phyloP scores from a whole-genome alignment of 2,329 filamentous ascomycete species.

The Talaromyces albobiverticillius region DNA sequence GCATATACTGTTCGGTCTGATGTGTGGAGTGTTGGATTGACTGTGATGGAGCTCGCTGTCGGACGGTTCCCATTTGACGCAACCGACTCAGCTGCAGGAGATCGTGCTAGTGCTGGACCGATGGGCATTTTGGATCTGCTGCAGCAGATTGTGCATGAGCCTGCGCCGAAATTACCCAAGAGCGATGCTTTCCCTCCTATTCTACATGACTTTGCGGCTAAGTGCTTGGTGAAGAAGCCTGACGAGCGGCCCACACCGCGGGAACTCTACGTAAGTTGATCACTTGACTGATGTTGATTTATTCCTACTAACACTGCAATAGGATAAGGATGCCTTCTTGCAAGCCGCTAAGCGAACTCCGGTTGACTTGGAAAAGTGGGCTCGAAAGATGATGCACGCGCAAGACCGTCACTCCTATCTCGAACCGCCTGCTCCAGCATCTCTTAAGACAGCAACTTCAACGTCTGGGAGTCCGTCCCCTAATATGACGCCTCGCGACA shows the following conservation, averaged over 20 bases:
- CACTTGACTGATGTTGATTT: background rate
- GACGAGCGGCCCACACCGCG: conserved; percentile 87
- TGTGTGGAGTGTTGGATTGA: conserved; percentile 95
- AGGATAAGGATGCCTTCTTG: conserved; percentile 92
- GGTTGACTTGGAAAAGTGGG: conserved; percentile 91
- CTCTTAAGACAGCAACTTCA: conserved; percentile 48
- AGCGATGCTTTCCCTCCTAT: conserved; percentile 96
- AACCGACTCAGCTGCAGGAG: conserved; percentile 72
- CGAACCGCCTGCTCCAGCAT: conserved; percentile 74
- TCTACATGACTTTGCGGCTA: conserved; percentile 94
- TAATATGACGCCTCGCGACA: conserved; percentile 15
- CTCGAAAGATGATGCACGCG: conserved; percentile 86
- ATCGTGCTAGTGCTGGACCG: conserved; percentile 65
- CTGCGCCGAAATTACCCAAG: conserved; percentile 88
- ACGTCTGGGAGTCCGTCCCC: conserved; percentile 13
- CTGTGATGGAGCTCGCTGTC: conserved; percentile 95
- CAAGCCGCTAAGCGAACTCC: conserved; percentile 96
- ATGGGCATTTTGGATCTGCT: conserved; percentile 94
- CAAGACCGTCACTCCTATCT: conserved; percentile 95
- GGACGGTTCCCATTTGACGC: conserved; percentile 92
- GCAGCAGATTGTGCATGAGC: conserved; percentile 96
- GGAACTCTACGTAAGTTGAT: conserved; percentile 75
- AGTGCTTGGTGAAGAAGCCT: conserved; percentile 87
- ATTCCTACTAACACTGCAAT: conserved; percentile 9
- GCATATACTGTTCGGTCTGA: conserved; percentile 98